A percentile compares a stretch with the other conserved stretches of the same genome.
These are phyloP conservation scores for Lyophyllum decastes DNA, from an alignment of 768 basidiomycete genomes.

Conservation along the genomic window DNA sequence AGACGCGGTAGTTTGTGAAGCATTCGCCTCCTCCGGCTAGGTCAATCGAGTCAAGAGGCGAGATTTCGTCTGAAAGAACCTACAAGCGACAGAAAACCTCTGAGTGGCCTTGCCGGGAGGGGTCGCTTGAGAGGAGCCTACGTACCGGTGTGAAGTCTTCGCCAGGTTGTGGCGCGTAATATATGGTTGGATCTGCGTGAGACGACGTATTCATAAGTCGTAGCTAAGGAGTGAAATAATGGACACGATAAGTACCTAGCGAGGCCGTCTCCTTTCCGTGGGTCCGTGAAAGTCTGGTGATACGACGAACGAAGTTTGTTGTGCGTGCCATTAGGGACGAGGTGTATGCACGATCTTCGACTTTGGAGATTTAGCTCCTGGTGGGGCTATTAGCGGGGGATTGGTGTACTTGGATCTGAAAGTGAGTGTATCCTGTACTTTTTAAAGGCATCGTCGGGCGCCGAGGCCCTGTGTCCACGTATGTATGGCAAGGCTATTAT, in stretches of 20 bases:
- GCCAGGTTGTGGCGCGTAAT: constrained; percentile 3
- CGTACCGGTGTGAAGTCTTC: constrained; percentile 1
- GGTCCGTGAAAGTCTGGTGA: not conserved
- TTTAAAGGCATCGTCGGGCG: not conserved
- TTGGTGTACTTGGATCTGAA: too few species aligned
- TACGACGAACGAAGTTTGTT: not conserved
- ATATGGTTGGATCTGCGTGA: not conserved
- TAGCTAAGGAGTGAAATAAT: not conserved
- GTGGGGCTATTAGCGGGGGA: too few species aligned
- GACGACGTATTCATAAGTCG: too few species aligned
- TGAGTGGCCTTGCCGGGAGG: not conserved
- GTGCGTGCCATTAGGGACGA: too few species aligned
- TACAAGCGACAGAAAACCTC: not conserved
- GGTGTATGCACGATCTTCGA: too few species aligned
- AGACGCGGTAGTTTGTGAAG: constrained; percentile 1
- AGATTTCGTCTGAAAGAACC: constrained; percentile 1
- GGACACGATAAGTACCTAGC: not conserved
- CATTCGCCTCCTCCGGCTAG: not conserved
- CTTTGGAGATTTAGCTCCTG: too few species aligned
- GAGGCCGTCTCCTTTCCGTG: not conserved
- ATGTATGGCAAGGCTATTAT: not conserved
- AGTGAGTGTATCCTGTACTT: too few species aligned
- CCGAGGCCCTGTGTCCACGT: not conserved
- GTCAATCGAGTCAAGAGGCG: not conserved
- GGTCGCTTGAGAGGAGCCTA: not conserved